phyloP scores from a whole-genome alignment of 805 yeast genomes.

The Metschnikowia kofuensis region DNA sequence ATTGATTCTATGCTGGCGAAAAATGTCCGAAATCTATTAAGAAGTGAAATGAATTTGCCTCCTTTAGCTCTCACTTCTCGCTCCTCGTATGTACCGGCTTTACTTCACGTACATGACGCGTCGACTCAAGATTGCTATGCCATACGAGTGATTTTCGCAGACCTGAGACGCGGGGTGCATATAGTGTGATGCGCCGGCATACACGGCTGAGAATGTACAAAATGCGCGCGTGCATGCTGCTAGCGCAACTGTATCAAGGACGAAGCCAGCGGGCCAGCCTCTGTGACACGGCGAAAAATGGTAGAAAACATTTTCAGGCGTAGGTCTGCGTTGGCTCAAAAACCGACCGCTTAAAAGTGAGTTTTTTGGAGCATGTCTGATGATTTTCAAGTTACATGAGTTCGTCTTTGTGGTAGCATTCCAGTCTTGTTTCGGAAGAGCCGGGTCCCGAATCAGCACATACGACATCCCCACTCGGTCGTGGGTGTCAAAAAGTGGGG shows the following conservation, averaged over 20 bases:
- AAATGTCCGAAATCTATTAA: too few species aligned
- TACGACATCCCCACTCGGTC: neutral
- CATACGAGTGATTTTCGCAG: neutral
- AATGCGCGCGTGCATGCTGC: neutral
- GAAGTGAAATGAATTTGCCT: too few species aligned
- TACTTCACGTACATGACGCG: too few species aligned
- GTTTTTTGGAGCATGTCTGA: neutral
- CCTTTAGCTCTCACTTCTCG: too few species aligned
- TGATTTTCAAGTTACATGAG: neutral
- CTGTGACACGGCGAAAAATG: neutral
- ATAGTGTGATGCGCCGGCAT: neutral
- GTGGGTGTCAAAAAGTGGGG: neutral
- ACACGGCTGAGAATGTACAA: neutral
- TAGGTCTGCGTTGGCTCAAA: neutral
- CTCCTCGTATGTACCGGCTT: too few species aligned
- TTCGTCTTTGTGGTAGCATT: neutral
- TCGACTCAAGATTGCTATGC: neutral
- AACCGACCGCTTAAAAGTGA: neutral
- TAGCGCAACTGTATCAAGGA: neutral
- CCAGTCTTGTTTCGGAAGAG: neutral
- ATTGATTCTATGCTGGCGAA: too few species aligned
- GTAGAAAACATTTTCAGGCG: neutral
- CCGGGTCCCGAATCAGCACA: neutral
- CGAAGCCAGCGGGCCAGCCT: neutral
- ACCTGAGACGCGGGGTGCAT: neutral